Evolutionary conservation across 768 basidiomycete species (phyloP).

Genomic region (Dioszegia hungarica): DNA sequence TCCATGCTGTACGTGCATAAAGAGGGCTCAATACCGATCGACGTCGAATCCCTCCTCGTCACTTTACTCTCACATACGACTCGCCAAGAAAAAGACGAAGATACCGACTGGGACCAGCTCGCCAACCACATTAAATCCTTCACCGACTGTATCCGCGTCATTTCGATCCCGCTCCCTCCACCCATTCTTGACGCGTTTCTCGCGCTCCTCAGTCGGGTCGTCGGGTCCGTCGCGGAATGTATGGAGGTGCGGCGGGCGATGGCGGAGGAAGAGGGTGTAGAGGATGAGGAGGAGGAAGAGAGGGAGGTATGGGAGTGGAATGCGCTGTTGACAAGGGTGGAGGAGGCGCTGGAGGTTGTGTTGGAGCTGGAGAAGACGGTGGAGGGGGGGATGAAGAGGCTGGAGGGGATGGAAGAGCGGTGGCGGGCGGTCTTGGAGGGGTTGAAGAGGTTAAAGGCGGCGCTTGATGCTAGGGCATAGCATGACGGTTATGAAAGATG

Average conservation of each 20-base stretch:
- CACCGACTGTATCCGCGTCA: not conserved
- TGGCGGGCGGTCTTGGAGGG: not conserved
- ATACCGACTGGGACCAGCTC: constrained; percentile 3
- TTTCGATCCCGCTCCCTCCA: not conserved
- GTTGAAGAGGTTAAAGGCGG: not conserved
- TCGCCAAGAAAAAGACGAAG: not conserved
- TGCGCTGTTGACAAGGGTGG: not conserved
- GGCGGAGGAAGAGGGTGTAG: not conserved
- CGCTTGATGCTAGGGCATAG: not conserved
- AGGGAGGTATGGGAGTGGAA: constrained; percentile 1
- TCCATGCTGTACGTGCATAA: constrained; percentile 4
- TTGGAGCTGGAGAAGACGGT: not conserved
- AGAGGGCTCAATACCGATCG: not conserved
- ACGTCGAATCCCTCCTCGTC: constrained; percentile 2
- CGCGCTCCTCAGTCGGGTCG: not conserved
- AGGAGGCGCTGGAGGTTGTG: not conserved
- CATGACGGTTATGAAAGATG: not conserved
- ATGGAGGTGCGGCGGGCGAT: not conserved
- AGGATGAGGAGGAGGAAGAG: not conserved
- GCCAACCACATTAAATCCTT: not conserved
- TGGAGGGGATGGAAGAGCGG: not conserved
- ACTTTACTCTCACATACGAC: not conserved
- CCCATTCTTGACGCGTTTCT: not conserved
- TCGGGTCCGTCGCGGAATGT: not conserved
- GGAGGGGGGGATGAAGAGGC: not conserved